Evolutionary conservation across 768 basidiomycete species (phyloP), one percentile per base, ranked within the genome.

Genomic region (Strobilomyces dryophilus): DNA sequence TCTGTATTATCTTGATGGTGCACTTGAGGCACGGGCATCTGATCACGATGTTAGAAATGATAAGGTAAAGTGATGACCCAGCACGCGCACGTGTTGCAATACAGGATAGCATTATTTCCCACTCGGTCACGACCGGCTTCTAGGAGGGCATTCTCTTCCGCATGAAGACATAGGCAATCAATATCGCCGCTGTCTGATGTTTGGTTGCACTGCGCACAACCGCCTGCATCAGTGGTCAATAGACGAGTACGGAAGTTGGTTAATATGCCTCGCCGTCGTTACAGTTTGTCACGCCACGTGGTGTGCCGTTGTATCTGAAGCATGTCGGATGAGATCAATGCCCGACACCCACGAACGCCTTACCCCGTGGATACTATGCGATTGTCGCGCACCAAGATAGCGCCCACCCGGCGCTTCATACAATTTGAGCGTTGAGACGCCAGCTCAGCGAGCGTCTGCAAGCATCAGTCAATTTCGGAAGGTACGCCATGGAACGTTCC

Each of bases 1-100:
- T 88, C 65, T 99, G 95, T 26, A 98, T 94, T 59, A 98, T 98
- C 69, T 98, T 98, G 71, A 98, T 85, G 0, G 95, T 92, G 66
- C 97, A 99, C 58, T 81, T 85, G n/a, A 98, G 75, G 67, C 97
- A 99, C 0, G 97, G 97, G 62, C 97, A 99, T n/a, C 95, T 98
- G 64, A 39, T 35, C 37, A 21, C 44, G 39, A 40, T 41, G 47
- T 53, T 50, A 49, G 27, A 39, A 48, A 29, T 9, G 40, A 51
- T 29, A 1, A 45, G 21, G 29, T 26, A 40, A 50, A 53, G 29
- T 36, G 48, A 45, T 29, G 39, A 52, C 40, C 29, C 6, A 45
- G 31, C 32, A 31, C 42, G 70, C 89, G 59, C 54, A 98, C 94
- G 97, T 99, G 65, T 99, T 99, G 79, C 97, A 99, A 67, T 98